phyloP scores from a whole-genome alignment of 2,329 filamentous ascomycete genomes.

The Volutella citrinella region DNA sequence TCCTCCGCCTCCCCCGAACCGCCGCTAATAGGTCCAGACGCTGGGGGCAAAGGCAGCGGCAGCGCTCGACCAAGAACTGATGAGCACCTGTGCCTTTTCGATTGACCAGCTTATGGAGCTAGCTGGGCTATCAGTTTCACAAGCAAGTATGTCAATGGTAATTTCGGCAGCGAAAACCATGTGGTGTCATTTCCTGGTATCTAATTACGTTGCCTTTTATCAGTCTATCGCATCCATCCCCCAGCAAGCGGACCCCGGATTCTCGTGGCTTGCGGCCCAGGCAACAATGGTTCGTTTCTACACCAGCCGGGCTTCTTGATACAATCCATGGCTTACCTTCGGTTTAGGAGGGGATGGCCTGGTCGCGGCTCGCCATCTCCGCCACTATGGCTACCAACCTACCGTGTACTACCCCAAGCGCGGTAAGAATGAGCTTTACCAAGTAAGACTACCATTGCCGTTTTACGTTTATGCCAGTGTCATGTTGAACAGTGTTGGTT shows the following conservation, averaged over 20 bases:
- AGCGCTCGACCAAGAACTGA: conserved; percentile 88
- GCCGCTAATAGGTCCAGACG: too few species aligned
- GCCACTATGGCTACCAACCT: conserved; percentile 87
- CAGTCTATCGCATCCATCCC: conserved; percentile 84
- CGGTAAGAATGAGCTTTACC: conserved; percentile 84
- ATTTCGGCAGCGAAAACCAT: background rate
- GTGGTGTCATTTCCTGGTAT: too few species aligned
- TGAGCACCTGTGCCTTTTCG: conserved; percentile 84
- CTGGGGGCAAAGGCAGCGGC: conserved; percentile 84
- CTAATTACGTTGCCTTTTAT: too few species aligned
- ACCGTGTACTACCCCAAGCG: conserved; percentile 92
- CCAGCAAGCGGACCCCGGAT: conserved; percentile 67
- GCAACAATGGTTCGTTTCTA: conserved; percentile 59
- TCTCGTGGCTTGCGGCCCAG: conserved; percentile 87
- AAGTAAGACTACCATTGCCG: conserved; percentile 47
- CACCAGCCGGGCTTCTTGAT: background rate
- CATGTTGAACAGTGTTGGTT: too few species aligned
- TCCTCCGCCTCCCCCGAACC: background rate
- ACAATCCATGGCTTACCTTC: conserved; percentile 2
- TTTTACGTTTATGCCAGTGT: conserved; percentile 7
- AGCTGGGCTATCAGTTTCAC: conserved; percentile 87
- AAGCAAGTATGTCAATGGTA: conserved; percentile 61
- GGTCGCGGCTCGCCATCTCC: conserved; percentile 87
- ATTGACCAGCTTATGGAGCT: conserved; percentile 97
- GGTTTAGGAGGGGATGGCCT: conserved; percentile 86